Conservation (phyloP, 257 asterid genomes). For the Nicotiana obtusifolia region DNA sequence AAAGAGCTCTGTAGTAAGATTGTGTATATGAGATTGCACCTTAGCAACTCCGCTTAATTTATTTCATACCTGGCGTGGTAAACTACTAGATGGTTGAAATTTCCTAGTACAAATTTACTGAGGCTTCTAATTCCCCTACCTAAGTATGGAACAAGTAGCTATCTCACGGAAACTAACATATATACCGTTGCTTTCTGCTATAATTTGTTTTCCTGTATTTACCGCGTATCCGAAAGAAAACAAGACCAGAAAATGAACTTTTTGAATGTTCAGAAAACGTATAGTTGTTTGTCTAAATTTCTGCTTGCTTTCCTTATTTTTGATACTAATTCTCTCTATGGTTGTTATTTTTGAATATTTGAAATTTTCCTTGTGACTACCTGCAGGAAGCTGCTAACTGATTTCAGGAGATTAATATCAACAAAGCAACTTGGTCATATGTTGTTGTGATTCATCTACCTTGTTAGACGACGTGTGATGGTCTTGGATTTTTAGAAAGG, state of each 20-base stretch:
- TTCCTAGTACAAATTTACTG: not conserved
- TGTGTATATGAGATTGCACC: not conserved
- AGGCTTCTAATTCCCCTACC: not conserved
- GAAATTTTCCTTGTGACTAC: not conserved
- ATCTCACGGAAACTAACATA: not conserved
- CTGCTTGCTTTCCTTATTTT: not conserved
- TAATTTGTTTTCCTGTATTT: not conserved
- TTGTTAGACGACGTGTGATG: constrained; percentile 27
- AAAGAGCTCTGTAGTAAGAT: not conserved
- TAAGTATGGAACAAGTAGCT: not conserved
- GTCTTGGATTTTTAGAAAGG: constrained; percentile 16
- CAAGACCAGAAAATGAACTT: not conserved
- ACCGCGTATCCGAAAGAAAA: not conserved
- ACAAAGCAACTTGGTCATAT: not conserved
- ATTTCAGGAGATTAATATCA: not conserved
- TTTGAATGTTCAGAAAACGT: not conserved
- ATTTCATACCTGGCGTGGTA: not conserved
- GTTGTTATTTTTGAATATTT: not conserved
- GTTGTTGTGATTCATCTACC: constrained; percentile 15
- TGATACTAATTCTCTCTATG: not conserved
- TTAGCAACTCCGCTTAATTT: not conserved
- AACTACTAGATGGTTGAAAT: not conserved
- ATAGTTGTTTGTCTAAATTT: not conserved
- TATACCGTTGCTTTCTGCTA: not conserved
- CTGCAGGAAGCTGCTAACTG: not conserved